Conservation (phyloP, 495 filamentous ascomycete species). For the Penicillium manginii region DNA sequence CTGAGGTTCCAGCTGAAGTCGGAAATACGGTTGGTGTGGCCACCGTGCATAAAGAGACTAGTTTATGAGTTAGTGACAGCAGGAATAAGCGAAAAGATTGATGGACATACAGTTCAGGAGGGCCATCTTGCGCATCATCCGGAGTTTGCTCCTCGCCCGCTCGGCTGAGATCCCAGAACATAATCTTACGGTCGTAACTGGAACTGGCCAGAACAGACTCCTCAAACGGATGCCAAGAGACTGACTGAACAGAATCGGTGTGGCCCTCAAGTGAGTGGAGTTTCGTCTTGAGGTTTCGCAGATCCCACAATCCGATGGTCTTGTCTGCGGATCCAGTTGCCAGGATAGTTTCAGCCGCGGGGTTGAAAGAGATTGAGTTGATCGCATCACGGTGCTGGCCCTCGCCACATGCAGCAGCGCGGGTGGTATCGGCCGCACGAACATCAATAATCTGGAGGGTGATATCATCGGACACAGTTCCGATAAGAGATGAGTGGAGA, state of each 20-base stretch:
- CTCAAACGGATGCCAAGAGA: conserved; percentile 93
- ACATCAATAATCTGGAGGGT: conserved; percentile 91
- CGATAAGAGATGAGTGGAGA: conserved; percentile 77
- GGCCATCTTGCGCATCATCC: conserved; percentile 95
- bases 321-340: conserved; percentile 95
- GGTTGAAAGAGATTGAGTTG: conserved; percentile 93
- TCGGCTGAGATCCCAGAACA: conserved; percentile 93
- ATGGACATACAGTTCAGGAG: conserved; percentile 82
- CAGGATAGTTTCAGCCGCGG: conserved; percentile 79
- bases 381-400: conserved; percentile 86
- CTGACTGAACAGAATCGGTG: conserved; percentile 81
- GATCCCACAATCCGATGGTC: conserved; percentile 92
- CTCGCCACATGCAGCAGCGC: conserved; percentile 63
- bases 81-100: conserved; percentile 6
- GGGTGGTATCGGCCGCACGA: conserved; percentile 63
- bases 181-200: conserved; percentile 88
- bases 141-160: conserved; percentile 93
- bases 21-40: conserved; percentile 92
- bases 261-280: conserved; percentile 86
- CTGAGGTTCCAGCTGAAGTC: conserved; percentile 98
- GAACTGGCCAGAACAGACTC: conserved; percentile 84
- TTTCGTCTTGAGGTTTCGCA: conserved; percentile 84
- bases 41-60: conserved; percentile 97
- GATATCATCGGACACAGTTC: conserved; percentile 92
- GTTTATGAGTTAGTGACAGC: conserved; percentile 23